Percentiles rank a stretch among this genome's conserved stretches.
phyloP scores from a whole-genome alignment of 164 flowering plant species.

The Magnolia officinalis region DNA sequence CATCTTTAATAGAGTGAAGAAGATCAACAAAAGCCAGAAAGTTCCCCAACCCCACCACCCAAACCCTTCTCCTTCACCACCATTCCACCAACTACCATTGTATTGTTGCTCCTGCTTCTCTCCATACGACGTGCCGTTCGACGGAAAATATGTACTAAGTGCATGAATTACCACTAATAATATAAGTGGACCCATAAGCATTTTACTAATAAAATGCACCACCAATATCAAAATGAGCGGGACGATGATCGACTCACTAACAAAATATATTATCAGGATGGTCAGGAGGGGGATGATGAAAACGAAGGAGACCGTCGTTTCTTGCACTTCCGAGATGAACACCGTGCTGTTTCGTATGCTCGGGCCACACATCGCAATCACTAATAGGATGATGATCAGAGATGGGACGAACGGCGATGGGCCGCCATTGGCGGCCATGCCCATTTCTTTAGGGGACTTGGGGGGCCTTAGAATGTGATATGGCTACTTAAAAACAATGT shows the following conservation, averaged over 20 bases:
- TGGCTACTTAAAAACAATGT: not conserved
- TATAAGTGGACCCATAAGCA: constrained; percentile 17
- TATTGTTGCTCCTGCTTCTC: not conserved
- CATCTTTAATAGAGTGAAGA: constrained; percentile 2
- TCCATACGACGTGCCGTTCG: not conserved
- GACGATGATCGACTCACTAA: constrained; percentile 7
- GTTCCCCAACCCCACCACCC: constrained; percentile 10
- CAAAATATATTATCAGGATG: constrained; percentile 5
- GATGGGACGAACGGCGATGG: constrained; percentile 49
- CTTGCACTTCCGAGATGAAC: constrained; percentile 13
- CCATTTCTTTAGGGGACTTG: not conserved
- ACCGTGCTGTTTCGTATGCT: constrained; percentile 13
- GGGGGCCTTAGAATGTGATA: not conserved
- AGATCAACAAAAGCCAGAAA: constrained; percentile 8
- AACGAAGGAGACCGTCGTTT: constrained; percentile 8
- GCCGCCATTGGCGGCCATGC: constrained; percentile 16
- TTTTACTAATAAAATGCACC: constrained; percentile 4
- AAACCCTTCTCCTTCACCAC: constrained; percentile 7
- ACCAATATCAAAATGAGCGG: constrained; percentile 4
- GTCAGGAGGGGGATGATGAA: constrained; percentile 13
- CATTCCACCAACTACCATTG: not conserved
- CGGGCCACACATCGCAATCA: constrained; percentile 24
- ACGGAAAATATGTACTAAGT: constrained; percentile 21
- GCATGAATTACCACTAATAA: constrained; percentile 26
- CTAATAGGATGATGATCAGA: constrained; percentile 30